Percentiles rank a stretch among this genome's conserved stretches.
Evolutionary conservation across 176 grass and related monocot species (phyloP).

Genomic region (Pontederia paniculata): DNA sequence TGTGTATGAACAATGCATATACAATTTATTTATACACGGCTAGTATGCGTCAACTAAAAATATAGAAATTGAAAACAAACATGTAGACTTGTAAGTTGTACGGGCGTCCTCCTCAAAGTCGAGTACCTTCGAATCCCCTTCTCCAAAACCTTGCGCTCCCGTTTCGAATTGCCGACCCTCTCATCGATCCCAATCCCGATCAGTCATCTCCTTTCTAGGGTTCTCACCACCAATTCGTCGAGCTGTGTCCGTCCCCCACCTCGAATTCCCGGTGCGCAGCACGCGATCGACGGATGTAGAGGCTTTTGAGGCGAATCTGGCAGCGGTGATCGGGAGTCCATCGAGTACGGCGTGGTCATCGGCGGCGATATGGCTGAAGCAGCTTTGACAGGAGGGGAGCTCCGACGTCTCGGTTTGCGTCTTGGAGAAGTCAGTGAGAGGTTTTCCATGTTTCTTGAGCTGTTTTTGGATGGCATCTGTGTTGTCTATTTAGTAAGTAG

Average conservation of each 20-base stretch:
- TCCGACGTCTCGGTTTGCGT: constrained; percentile 79
- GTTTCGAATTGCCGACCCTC: neutral
- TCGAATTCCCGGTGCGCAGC: neutral
- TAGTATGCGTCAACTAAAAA: no score
- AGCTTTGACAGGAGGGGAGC: constrained; percentile 64
- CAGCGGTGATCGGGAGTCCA: constrained; percentile 32
- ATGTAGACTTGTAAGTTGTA: no score
- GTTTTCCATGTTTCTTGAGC: no score
- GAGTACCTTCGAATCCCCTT: neutral
- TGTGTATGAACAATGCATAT: no score
- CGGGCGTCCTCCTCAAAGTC: neutral
- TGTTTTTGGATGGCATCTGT: neutral
- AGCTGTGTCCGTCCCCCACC: neutral
- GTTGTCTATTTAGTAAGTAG: neutral
- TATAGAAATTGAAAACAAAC: no score
- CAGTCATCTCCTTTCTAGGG: no score
- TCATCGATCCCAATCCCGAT: neutral
- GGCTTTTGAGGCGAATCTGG: constrained; percentile 24
- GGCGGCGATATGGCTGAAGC: constrained; percentile 83
- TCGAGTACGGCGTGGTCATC: constrained; percentile 76
- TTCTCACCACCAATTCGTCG: no score
- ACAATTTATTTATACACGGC: no score
- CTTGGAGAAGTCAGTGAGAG: no score
- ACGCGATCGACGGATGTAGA: constrained; percentile 10
- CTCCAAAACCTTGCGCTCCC: neutral